These are phyloP conservation scores for Combretum micranthum DNA, from an alignment of 345 rosid genomes.

Conservation along the genomic window DNA sequence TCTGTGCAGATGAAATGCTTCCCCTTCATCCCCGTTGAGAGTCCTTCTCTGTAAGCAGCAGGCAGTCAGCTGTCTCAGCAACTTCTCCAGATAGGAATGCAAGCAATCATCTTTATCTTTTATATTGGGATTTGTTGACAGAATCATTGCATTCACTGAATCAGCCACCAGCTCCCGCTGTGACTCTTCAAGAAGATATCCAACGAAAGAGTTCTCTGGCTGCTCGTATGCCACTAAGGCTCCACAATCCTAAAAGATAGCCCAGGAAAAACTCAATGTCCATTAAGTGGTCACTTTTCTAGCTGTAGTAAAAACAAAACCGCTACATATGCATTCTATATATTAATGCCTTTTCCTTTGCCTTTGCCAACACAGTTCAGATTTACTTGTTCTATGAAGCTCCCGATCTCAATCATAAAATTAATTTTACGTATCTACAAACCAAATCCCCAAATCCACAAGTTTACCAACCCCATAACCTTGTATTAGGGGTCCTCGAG, in stretches of 20 bases:
- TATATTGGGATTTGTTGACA: constrained; percentile 62
- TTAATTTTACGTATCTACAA: no score
- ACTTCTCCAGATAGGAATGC: constrained; percentile 64
- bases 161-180: constrained; percentile 92
- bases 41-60: constrained; percentile 73
- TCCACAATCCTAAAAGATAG: constrained; percentile 56
- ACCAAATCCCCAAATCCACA: no score
- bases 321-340: no score
- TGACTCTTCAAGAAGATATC: constrained; percentile 65
- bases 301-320: no score
- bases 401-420: no score
- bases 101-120: constrained; percentile 41
- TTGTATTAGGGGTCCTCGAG: no score
- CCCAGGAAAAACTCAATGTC: no score
- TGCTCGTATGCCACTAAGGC: constrained; percentile 74
- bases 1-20: constrained; percentile 59
- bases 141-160: constrained; percentile 67
- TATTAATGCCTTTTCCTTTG: no score
- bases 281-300: no score
- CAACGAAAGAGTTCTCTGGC: constrained; percentile 59
- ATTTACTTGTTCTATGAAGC: no score
- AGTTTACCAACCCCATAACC: no score
- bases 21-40: constrained; percentile 74
- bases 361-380: no score
- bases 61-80: constrained; percentile 73